Percentiles rank a stretch among this genome's conserved stretches.
Evolutionary conservation across 768 basidiomycete genomes (phyloP).

Genomic region (Rhodotorula toruloides): DNA sequence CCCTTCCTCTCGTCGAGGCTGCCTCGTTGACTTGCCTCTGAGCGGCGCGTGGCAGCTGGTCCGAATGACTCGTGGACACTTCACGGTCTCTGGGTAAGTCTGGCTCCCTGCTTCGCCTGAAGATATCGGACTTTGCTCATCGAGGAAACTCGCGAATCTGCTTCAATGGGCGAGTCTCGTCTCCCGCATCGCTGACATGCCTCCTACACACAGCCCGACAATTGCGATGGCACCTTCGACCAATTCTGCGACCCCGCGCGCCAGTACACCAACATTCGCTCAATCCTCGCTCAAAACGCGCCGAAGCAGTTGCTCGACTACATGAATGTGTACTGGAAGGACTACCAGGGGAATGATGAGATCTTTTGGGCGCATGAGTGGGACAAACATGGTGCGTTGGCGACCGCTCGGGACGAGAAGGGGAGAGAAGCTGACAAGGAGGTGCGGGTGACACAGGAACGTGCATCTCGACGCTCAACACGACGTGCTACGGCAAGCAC

Average conservation of each 20-base stretch:
- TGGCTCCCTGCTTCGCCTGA: not conserved
- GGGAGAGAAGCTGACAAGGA: not conserved
- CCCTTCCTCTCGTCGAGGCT: no score
- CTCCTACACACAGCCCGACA: conserved; percentile 1
- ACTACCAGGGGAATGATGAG: conserved; percentile 43
- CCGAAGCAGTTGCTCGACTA: conserved; percentile 35
- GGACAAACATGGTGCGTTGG: conserved; percentile 12
- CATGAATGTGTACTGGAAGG: conserved; percentile 44
- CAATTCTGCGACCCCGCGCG: conserved; percentile 43
- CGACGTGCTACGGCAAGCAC: conserved; percentile 40
- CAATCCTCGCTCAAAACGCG: conserved; percentile 38
- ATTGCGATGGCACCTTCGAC: conserved; percentile 42
- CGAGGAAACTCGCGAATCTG: no score
- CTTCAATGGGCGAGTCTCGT: no score
- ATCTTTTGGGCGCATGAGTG: conserved; percentile 46
- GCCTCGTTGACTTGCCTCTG: no score
- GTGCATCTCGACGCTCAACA: conserved; percentile 44
- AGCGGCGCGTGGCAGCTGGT: no score
- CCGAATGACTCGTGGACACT: conserved; percentile 24
- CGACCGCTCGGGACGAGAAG: no score
- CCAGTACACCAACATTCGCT: conserved; percentile 42
- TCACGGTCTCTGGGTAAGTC: conserved; percentile 13
- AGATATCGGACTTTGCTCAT: not conserved
- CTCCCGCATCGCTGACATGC: no score
- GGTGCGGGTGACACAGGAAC: conserved; percentile 22